A percentile compares a stretch with the other conserved stretches of the same genome.
Conservation (phyloP, 495 filamentous ascomycete species). For the Aspergillus saccharolyticus region DNA sequence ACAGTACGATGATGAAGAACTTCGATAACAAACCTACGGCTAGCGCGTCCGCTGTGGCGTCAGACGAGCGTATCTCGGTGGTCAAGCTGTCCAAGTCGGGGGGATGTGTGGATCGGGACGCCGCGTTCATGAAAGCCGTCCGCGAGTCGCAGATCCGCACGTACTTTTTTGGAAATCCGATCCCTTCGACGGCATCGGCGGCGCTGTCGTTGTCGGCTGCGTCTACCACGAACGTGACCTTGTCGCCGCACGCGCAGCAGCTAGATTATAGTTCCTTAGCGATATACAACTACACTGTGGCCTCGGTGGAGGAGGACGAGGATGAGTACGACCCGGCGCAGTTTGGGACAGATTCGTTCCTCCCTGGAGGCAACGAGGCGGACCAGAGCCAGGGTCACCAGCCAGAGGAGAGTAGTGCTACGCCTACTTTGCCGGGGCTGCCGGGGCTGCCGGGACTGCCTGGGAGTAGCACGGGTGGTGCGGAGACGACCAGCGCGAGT, state of each 20-base stretch:
- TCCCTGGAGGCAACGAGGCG: slow-evolving; percentile 39
- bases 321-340: slow-evolving; percentile 43
- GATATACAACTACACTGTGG: slow-evolving; percentile 58
- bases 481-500: slow-evolving; percentile 8
- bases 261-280: slow-evolving; percentile 66
- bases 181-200: slow-evolving; percentile 29
- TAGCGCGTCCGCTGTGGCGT: slow-evolving; percentile 37
- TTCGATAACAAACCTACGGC: slow-evolving; percentile 62
- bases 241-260: slow-evolving; percentile 80
- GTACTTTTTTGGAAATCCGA: slow-evolving; percentile 85
- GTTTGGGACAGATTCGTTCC: slow-evolving; percentile 41
- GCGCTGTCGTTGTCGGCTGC: slow-evolving; percentile 31
- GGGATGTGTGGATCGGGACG: slow-evolving; percentile 78
- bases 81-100: slow-evolving; percentile 81
- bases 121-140: slow-evolving; percentile 62
- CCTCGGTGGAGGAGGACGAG: slow-evolving; percentile 42
- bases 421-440: slow-evolving; percentile 22
- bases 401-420: slow-evolving; percentile 16
- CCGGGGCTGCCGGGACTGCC: slow-evolving; percentile 12
- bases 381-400: slow-evolving; percentile 21
- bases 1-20: slow-evolving; percentile 68
- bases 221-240: slow-evolving; percentile 52
- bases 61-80: slow-evolving; percentile 61
- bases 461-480: slow-evolving; percentile 12
- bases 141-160: slow-evolving; percentile 73